These are phyloP conservation scores for Pseudocercospora musae DNA, from an alignment of 2,329 filamentous ascomycete species.

Conservation along the genomic window DNA sequence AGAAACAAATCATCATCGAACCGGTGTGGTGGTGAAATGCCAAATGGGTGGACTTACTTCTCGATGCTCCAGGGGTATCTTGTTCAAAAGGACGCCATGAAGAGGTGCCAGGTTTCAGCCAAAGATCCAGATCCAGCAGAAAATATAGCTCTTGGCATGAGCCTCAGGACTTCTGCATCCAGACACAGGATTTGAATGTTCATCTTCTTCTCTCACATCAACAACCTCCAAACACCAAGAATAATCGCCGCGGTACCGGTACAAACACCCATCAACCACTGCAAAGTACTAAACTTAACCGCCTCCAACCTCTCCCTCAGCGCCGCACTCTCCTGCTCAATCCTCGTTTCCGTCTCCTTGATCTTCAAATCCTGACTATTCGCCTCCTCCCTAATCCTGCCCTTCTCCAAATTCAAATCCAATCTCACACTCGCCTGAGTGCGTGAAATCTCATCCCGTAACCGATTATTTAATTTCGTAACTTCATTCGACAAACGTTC, in stretches of 20 bases:
- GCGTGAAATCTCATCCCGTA: constrained; percentile 89
- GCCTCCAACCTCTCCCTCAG: constrained; percentile 89
- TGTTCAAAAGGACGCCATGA: neutral
- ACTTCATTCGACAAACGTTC: constrained; percentile 93
- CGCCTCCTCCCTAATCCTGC: constrained; percentile 90
- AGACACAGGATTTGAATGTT: neutral
- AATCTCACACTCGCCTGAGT: constrained; percentile 90
- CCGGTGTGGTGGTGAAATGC: neutral
- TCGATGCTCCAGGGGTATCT: neutral
- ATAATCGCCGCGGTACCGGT: constrained; percentile 64
- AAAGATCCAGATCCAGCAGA: too few species aligned
- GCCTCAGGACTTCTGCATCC: too few species aligned
- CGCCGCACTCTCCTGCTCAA: constrained; percentile 93
- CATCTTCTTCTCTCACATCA: constrained; percentile 49
- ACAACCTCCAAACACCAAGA: constrained; percentile 64
- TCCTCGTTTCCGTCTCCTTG: constrained; percentile 97
- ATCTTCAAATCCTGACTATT: constrained; percentile 96
- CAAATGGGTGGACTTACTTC: neutral
- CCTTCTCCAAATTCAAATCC: constrained; percentile 95
- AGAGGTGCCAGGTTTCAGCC: too few species aligned
- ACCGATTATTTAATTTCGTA: constrained; percentile 81
- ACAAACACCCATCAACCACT: constrained; percentile 87
- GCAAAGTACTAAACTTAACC: constrained; percentile 95
- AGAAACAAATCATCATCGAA: neutral
- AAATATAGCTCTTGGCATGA: too few species aligned